Evolutionary conservation across 139 green algal species (phyloP).

Genomic region (Picochlorum sp.): DNA sequence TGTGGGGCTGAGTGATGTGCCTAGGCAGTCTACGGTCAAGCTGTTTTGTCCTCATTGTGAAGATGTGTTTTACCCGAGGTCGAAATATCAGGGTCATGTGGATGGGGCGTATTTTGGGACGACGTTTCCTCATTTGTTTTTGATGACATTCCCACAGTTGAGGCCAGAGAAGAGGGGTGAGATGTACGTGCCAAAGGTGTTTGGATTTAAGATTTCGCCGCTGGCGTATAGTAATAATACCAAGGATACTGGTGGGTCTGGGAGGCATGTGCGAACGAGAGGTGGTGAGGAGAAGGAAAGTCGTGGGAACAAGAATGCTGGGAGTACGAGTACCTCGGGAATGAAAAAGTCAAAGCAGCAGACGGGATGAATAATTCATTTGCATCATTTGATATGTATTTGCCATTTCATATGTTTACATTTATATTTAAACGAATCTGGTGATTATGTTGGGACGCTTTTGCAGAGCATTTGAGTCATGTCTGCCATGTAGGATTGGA

Average conservation of each 20-base stretch:
- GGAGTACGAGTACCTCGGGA: neutral
- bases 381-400: conserved; percentile 1
- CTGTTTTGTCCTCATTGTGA: conserved; percentile 91
- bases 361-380: neutral
- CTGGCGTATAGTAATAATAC: neutral
- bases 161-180: conserved; percentile 23
- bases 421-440: conserved; percentile 1
- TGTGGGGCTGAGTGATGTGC: conserved; percentile 79
- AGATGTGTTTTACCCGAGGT: conserved; percentile 88
- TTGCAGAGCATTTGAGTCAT: too few species aligned
- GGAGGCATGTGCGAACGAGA: neutral
- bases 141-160: conserved; percentile 84
- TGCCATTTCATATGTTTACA: neutral
- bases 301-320: neutral
- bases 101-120: conserved; percentile 90
- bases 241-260: neutral
- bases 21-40: conserved; percentile 79
- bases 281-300: neutral
- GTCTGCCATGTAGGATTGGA: too few species aligned
- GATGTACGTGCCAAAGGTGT: conserved; percentile 80
- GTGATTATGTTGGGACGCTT: too few species aligned
- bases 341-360: neutral
- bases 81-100: conserved; percentile 63
- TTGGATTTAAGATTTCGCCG: conserved; percentile 87
- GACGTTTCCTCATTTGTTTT: conserved; percentile 90